Evolutionary conservation across 225 moss, liverwort and hornwort species (phyloP), one percentile per base, ranked within the genome.

Genomic region (Polytrichum commune): DNA sequence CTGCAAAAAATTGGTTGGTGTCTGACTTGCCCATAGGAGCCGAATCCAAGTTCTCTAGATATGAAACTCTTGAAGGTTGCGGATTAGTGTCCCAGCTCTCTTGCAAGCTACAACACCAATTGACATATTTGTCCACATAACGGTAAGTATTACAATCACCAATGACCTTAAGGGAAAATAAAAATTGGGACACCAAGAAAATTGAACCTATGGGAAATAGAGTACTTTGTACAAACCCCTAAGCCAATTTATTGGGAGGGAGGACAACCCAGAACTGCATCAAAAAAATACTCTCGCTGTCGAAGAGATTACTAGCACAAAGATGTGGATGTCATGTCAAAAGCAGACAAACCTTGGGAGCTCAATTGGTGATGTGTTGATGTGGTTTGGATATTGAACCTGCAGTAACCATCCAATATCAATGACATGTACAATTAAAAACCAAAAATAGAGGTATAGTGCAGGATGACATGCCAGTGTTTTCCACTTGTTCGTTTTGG

Each of bases 321-420:
- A 46, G 46, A 46, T 46, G 46, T 46, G 46, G 46, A 46, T 61
- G 9, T 9, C 35, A 35, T 2, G 9, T 35, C 9, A 35, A 9
- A 75, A 27, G 58, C 24, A 27, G 53, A 57, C 77, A 81, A 79
- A 97, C 96, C 96, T 97, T 85, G 96, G 92, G 81, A 86, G 76
- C 74, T 90, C 86, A 74, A 86, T 80, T 29, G 86, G 88, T 71
- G 86, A 74, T 68, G 88, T 85, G 68, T 95, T 79, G 75, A 86
- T 74, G 67, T 84, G 78, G 68, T 82, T 85, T 66, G 88, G 86
- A 79, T 90, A 85, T 55, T 92, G 89, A 23, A 93, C 89, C 93
- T 97, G 90, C 72, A 85, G 67, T 54, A 61, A 66, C 53, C 58
- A 69, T 71, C 66, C 27, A 29, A 20, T 27, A 27, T 26, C 18